These are phyloP conservation scores for Flaveria trinervia DNA, from an alignment of 129 eudicot genomes.

Conservation along the genomic window DNA sequence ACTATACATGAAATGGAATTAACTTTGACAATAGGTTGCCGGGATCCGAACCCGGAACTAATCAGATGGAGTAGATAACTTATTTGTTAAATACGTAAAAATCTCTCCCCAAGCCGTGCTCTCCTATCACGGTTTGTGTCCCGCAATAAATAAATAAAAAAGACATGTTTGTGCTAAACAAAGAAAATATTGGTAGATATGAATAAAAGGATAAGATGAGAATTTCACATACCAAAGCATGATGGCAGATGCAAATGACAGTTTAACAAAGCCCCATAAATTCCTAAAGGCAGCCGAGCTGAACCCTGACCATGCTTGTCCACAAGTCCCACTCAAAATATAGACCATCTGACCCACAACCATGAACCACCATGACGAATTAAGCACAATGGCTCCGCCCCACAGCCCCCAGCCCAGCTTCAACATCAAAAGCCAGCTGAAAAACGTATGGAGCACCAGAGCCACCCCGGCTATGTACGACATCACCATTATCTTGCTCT, in stretches of 20 bases:
- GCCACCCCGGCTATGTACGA: conserved; percentile 37
- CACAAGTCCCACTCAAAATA: conserved; percentile 42
- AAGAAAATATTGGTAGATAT: too few species aligned
- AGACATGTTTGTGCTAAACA: too few species aligned
- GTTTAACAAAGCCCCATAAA: conserved; percentile 49
- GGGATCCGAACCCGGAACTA: too few species aligned
- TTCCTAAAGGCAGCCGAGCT: conserved; percentile 42
- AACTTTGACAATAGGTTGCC: too few species aligned
- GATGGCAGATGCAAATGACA: conserved; percentile 48
- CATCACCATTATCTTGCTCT: conserved; percentile 48
- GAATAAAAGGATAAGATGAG: too few species aligned
- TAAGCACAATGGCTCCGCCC: conserved; percentile 43
- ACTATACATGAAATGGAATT: too few species aligned
- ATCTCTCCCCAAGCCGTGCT: too few species aligned
- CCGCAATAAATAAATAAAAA: too few species aligned
- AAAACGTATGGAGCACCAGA: conserved; percentile 30
- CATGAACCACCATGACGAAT: conserved; percentile 51
- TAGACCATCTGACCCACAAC: conserved; percentile 44
- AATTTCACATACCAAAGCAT: conserved; percentile 50
- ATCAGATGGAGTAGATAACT: too few species aligned
- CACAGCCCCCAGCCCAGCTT: conserved; percentile 37
- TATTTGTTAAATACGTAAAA: too few species aligned
- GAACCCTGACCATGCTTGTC: conserved; percentile 47
- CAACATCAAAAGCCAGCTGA: conserved; percentile 44
- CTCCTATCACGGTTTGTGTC: too few species aligned